A percentile compares a stretch with the other conserved stretches of the same genome.
phyloP scores from a whole-genome alignment of 768 basidiomycete species.

The Leccinellum luteum region DNA sequence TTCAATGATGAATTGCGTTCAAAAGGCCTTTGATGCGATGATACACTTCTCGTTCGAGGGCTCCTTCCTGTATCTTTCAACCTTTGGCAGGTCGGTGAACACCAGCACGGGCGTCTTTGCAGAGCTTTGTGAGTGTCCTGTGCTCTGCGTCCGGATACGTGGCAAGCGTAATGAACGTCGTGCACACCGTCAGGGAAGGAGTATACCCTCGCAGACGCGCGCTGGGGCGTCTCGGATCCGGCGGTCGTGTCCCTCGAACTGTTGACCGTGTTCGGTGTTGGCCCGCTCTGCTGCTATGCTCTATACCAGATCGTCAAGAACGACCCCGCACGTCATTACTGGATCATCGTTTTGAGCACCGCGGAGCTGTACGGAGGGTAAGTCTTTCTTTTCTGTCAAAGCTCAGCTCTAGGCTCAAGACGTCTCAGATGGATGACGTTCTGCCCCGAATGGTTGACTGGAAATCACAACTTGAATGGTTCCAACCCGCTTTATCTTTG shows the following conservation, averaged over 20 bases:
- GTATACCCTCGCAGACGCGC: slow-evolving; percentile 74
- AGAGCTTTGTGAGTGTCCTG: slow-evolving; percentile 58
- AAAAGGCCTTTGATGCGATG: slow-evolving; percentile 73
- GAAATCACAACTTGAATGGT: slow-evolving; percentile 67
- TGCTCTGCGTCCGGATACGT: not conserved
- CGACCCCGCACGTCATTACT: slow-evolving; percentile 59
- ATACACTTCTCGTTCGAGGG: slow-evolving; percentile 81
- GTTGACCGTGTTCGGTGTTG: slow-evolving; percentile 73
- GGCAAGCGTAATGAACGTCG: not conserved
- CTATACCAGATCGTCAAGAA: slow-evolving; percentile 59
- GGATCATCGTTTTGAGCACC: slow-evolving; percentile 76
- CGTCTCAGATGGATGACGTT: slow-evolving; percentile 77
- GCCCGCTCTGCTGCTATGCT: slow-evolving; percentile 71
- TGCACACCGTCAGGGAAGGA: slow-evolving; percentile 60
- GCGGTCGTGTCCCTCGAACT: slow-evolving; percentile 81
- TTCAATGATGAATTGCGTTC: not conserved
- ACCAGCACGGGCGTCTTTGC: slow-evolving; percentile 68
- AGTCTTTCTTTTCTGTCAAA: slow-evolving; percentile 14
- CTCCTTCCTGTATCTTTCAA: slow-evolving; percentile 74
- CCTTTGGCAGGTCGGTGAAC: slow-evolving; percentile 71
- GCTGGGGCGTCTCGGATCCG: slow-evolving; percentile 79
- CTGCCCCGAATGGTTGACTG: slow-evolving; percentile 81
- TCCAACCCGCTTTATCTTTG: slow-evolving; percentile 71
- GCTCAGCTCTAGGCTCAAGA: not conserved
- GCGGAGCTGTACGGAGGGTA: slow-evolving; percentile 79